Evolutionary conservation across 2,329 filamentous ascomycete species (phyloP).

Genomic region (Magnaporthiopsis rhizophila): DNA sequence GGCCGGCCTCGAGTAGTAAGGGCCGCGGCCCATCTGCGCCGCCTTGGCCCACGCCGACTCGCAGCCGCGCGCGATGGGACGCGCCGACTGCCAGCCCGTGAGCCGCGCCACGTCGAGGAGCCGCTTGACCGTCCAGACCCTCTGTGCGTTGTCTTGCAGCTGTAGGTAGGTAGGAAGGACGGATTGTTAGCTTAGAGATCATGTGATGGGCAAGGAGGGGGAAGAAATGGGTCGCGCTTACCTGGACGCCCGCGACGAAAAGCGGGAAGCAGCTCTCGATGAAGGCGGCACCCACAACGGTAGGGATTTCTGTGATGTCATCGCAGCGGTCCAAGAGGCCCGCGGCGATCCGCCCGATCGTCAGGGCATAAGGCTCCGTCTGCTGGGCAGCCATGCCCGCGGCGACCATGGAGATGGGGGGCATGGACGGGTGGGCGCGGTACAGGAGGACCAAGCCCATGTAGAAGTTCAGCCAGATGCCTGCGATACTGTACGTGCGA

Average conservation of each 20-base stretch:
- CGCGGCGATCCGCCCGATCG: conserved; percentile 72
- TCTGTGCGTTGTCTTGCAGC: conserved; percentile 63
- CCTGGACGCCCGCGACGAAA: conserved; percentile 78
- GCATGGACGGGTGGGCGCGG: conserved; percentile 81
- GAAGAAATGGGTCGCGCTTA: conserved; percentile 22
- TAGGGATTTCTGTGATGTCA: conserved; percentile 55
- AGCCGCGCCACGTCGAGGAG: conserved; percentile 68
- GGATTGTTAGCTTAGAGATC: no score
- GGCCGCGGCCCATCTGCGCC: conserved; percentile 64
- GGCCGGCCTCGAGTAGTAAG: conserved; percentile 54
- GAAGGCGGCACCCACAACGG: conserved; percentile 69
- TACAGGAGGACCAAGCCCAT: conserved; percentile 78
- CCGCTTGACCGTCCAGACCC: conserved; percentile 68
- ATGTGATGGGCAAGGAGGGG: neutral
- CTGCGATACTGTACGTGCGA: conserved; percentile 77
- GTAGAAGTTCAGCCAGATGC: conserved; percentile 82
- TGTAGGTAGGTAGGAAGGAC: conserved; percentile 50
- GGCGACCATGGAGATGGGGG: conserved; percentile 80
- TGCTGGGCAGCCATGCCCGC: conserved; percentile 67
- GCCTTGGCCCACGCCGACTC: conserved; percentile 78
- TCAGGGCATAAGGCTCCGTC: conserved; percentile 62
- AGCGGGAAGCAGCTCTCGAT: conserved; percentile 76
- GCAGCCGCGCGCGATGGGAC: conserved; percentile 74
- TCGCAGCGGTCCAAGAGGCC: conserved; percentile 55
- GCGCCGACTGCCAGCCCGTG: conserved; percentile 81